Evolutionary conservation across 2,329 filamentous ascomycete species (phyloP), one percentile per base, ranked within the genome.

Genomic region (Colletotrichum sansevieriae): DNA sequence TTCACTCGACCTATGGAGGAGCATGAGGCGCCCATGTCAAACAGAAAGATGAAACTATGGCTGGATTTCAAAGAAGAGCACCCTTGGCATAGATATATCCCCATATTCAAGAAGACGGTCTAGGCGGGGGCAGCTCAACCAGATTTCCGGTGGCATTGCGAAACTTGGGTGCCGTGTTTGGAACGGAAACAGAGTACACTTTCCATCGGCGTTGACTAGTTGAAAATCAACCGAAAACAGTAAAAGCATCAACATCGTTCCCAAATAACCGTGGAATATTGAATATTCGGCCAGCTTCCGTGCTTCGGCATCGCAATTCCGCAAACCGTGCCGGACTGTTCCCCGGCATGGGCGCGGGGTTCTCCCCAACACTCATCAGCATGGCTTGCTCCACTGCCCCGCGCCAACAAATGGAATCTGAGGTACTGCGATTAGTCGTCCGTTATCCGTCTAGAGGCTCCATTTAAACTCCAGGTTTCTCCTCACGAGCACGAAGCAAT

Each of bases 1-100:
- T 80, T 91, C 49, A 87, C 83, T 29, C 78, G 87, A 57, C 82
- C 88, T 66, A 83, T 90, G 84, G 87, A 77, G 0, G 83, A 85
- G 65, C 86, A 78, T 72, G 88, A 91, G 76, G 88, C 87, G 2
- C 88, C 88, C 29, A 76, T 91, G 72, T 86, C 83, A 57, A 91
- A 91, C 73, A 77, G 79, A 72, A 91, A 90, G 81, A 87, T 88
- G 46, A 82, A 80, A 58, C 83, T 87, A 51, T 78, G 90, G 59
- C 72, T 91, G 63, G 87, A 87, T 0, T 91, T 89, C 74, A 80
- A 82, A 72, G 87, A 91, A 72, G 80, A 85, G 58, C 87, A 90
- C 75, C 78, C 87, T 68, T 89, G 87, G 87, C 79, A 83, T 51
- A 56, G 35, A 12, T 33, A 67, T 22, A 20, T 63, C 13, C 29